Base-by-base conservation (phyloP, 2,329 filamentous ascomycete genomes). In the Xylaria sp. region DNA sequence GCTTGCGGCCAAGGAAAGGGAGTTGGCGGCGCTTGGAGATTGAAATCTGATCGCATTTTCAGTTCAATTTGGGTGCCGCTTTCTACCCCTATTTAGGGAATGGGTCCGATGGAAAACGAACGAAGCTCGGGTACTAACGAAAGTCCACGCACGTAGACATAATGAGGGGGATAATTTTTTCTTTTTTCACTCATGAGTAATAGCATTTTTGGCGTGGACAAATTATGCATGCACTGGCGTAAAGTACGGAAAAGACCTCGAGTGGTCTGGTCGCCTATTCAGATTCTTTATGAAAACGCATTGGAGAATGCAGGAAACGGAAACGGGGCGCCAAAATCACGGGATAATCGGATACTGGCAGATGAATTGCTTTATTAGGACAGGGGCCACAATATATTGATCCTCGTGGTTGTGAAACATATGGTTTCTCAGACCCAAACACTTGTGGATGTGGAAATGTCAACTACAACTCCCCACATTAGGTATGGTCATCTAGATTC, bases 1-100 rank as follows among this genome's bases (percentile, higher is more conserved):
- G 78, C 82, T 94, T 34, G 85, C 89, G 10, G 90, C 88, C 13
- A 94, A 94, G 75, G 92, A 94, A 79, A 84, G 89, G 55, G 92
- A 94, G 75, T 81, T 94, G 65, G 89, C 90, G 57, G 83, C 83
- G 43, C 76, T 87, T 66, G 81, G 79, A 48, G 77, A 77, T 30
- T 77, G 67, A 63, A 4, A 25, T 34, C 25, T 18, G 6, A 43
- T 55, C 13, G 39, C 59, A 10, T 32, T 50, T 60, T 36, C 34
- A 10, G 53, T 25, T 10, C n/a, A 30, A 18, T 52, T 43, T 9
- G 4, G 50, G 48, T 7, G 10, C 15, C 20, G 6, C 41, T 59
- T 53, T 25, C 30, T 9, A 20, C 53, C 58, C 20, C 7, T 45
- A 4, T 61, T 57, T 46, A 25, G n/a, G n/a, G 30, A 36, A 10